phyloP scores from a whole-genome alignment of 2,329 filamentous ascomycete species.

The Teratosphaeria nubilosa region DNA sequence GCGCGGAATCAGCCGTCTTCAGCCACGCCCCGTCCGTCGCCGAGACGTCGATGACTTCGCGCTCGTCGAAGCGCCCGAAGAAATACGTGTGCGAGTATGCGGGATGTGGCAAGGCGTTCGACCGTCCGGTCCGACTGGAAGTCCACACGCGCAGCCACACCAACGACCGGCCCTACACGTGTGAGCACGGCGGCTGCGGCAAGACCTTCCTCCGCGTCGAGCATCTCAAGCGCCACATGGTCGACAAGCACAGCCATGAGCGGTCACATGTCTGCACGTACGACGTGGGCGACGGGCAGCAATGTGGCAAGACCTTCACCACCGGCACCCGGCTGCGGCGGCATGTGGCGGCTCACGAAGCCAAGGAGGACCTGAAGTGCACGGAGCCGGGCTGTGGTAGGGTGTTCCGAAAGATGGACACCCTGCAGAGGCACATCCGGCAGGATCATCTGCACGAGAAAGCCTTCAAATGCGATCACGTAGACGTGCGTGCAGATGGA shows the following conservation, averaged over 20 bases:
- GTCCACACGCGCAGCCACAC: constrained; percentile 78
- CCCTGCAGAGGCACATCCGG: constrained; percentile 71
- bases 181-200: constrained; percentile 58
- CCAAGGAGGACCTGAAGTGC: constrained; percentile 46
- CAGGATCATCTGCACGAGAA: constrained; percentile 62
- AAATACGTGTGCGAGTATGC: constrained; percentile 65
- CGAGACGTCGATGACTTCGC: constrained; percentile 16
- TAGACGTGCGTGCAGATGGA: constrained; percentile 40
- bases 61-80: constrained; percentile 45
- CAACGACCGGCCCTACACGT: constrained; percentile 71
- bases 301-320: constrained; percentile 71
- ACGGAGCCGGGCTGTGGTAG: constrained; percentile 59
- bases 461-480: constrained; percentile 59
- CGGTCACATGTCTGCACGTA: constrained; percentile 62
- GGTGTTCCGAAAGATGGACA: constrained; percentile 79
- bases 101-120: constrained; percentile 73
- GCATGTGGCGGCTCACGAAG: constrained; percentile 69
- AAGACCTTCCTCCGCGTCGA: constrained; percentile 82
- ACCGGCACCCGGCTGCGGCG: constrained; percentile 68
- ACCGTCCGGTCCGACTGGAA: constrained; percentile 69
- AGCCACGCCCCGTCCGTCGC: constrained; percentile 6
- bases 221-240: constrained; percentile 76
- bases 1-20: neutral
- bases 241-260: constrained; percentile 65
- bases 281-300: constrained; percentile 21